Base-by-base conservation (phyloP, 495 filamentous ascomycete species). In the Aspergillus sparsus region DNA sequence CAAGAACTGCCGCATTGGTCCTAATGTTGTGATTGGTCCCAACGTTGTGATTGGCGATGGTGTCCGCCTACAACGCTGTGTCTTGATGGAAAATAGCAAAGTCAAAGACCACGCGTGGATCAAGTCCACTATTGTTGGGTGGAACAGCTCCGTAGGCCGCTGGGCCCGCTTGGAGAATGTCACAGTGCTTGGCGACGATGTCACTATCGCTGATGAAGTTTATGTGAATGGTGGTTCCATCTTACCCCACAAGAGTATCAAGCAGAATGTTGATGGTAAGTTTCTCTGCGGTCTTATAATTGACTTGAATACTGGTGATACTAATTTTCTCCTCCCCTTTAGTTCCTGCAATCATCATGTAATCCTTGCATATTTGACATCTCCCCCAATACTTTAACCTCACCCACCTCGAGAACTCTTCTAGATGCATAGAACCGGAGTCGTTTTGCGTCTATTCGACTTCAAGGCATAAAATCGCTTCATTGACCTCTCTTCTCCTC, bases 31-130 rank as follows among this genome's bases (percentile, higher is more conserved):
- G 37, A 96, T 99, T 69, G 94, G 95, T 33, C 93, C 93, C 52
- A 90, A 93, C 63, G 94, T 97, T 8, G 89, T 97, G 35, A 83
- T 99, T 56, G 94, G 94, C 49, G 95, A 99, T 62, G 95, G 94
- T 68, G 94, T 97, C 36, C 84, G 94, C 56, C 81, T 99, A 66
- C 94, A 99, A 78, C 88, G 94, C 58, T 96, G 91, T 72, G 95
- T 98, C 31, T 76, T 99, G 15, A 82, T 99, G 60, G 84, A 87
- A 59, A 89, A 91, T 67, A 88, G 88, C 72, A 97, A 92, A 79
- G 89, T 97, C 71, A 98, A 97, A 84, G 94, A 99, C 74, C 94
- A 99, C 74, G 94, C 94, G 10, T 99, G 94, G 94, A 85, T 99
- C 73, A 99, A 99, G 85, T 93, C 89, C 67, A 96, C 94, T 65